Percentiles rank a stretch among this genome's conserved stretches.
phyloP scores from a whole-genome alignment of 2,329 filamentous ascomycete genomes.

The Magnaporthales sp. region DNA sequence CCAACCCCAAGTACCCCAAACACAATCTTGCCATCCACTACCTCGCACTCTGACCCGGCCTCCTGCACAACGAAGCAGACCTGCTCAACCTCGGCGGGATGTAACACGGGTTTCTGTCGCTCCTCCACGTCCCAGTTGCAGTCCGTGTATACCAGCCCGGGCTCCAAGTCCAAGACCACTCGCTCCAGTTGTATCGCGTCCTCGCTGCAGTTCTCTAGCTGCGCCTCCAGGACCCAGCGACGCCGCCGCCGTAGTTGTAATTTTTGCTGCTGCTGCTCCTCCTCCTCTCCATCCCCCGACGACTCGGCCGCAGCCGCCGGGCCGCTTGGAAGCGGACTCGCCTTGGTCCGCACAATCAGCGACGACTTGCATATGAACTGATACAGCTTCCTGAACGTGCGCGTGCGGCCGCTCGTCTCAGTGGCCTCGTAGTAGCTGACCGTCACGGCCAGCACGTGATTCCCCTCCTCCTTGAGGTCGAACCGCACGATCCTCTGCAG shows the following conservation, averaged over 20 bases:
- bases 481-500: slow-evolving; percentile 77
- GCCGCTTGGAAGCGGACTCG: slow-evolving; percentile 47
- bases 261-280: slow-evolving; percentile 21
- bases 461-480: slow-evolving; percentile 88
- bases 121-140: slow-evolving; percentile 41
- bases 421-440: slow-evolving; percentile 88
- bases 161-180: slow-evolving; percentile 45
- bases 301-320: too few species aligned
- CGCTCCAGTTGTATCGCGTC: slow-evolving; percentile 69
- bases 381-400: slow-evolving; percentile 91
- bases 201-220: slow-evolving; percentile 91
- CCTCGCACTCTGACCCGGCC: slow-evolving; percentile 21
- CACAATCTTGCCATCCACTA: slow-evolving; percentile 34
- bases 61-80: slow-evolving; percentile 54
- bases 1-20: slow-evolving; percentile 79
- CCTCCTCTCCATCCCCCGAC: slow-evolving; percentile 2
- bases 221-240: slow-evolving; percentile 78
- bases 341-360: slow-evolving; percentile 84
- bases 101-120: slow-evolving; percentile 43
- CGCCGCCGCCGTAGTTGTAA: slow-evolving; percentile 10
- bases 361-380: slow-evolving; percentile 92
- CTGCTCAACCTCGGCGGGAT: slow-evolving; percentile 57
- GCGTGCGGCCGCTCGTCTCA: slow-evolving; percentile 59
- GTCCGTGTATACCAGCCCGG: slow-evolving; percentile 40
- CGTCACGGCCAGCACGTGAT: slow-evolving; percentile 86